Evolutionary conservation across 306 rosid genomes (phyloP).

Genomic region (Mimosa pudica): DNA sequence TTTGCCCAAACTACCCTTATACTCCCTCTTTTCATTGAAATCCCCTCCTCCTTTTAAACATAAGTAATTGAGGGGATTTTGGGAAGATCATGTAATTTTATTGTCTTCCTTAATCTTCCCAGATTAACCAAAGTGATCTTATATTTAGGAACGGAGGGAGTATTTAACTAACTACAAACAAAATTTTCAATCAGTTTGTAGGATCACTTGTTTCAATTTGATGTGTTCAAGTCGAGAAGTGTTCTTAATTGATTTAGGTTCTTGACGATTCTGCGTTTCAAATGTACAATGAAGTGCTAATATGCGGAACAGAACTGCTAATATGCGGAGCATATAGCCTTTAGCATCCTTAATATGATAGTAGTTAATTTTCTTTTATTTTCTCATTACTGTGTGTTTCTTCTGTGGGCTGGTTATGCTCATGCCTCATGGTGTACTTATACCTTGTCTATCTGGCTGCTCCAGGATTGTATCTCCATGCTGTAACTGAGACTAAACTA

Average conservation of each 20-base stretch:
- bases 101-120: too few species aligned
- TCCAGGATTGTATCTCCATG: slow-evolving; percentile 84
- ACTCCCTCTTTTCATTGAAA: too few species aligned
- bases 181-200: background rate
- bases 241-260: background rate
- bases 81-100: too few species aligned
- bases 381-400: background rate
- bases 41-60: too few species aligned
- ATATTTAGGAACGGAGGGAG: too few species aligned
- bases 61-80: too few species aligned
- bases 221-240: background rate
- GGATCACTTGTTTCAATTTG: background rate
- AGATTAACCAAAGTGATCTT: too few species aligned
- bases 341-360: background rate
- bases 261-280: background rate
- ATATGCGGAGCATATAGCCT: background rate
- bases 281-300: slow-evolving; percentile 6
- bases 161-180: background rate
- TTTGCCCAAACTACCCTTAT: too few species aligned
- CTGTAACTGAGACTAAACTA: slow-evolving; percentile 84
- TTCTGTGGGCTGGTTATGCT: slow-evolving; percentile 3
- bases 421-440: slow-evolving; percentile 2
- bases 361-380: background rate
- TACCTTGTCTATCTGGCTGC: slow-evolving; percentile 27
- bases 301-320: slow-evolving; percentile 1